Conservation (phyloP, 345 rosid species). For the Cardamine occulta region DNA sequence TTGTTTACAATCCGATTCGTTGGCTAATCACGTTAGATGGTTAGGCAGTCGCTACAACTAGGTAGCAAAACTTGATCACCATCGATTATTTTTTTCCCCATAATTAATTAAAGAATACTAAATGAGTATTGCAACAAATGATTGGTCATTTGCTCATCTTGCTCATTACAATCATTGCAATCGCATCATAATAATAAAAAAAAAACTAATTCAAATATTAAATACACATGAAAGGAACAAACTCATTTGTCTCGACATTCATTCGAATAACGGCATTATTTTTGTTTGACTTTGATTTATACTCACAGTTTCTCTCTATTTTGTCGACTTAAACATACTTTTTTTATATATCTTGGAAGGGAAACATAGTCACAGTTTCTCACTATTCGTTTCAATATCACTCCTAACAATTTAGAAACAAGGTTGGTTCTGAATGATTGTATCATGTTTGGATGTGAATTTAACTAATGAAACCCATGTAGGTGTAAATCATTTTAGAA, state of each 20-base stretch:
- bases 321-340: not conserved
- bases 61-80: constrained; percentile 26
- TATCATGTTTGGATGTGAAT: constrained; percentile 3
- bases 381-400: not conserved
- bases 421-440: constrained; percentile 11
- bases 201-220: too few relatives aligned
- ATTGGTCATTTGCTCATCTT: constrained; percentile 18
- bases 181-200: not conserved
- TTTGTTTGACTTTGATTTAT: constrained; percentile 34
- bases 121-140: constrained; percentile 29
- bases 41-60: constrained; percentile 39
- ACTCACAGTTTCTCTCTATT: not conserved
- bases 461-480: not conserved
- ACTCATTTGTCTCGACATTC: constrained; percentile 25
- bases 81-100: not conserved
- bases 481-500: not conserved
- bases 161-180: constrained; percentile 30
- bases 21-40: constrained; percentile 43
- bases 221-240: constrained; percentile 15
- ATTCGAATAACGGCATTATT: constrained; percentile 9
- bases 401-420: not conserved
- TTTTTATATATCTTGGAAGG: not conserved
- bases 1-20: constrained; percentile 31
- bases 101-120: not conserved
- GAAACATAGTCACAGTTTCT: not conserved